Conservation (phyloP, 352 stramenopile species). For the Globisporangium cystogenes region DNA sequence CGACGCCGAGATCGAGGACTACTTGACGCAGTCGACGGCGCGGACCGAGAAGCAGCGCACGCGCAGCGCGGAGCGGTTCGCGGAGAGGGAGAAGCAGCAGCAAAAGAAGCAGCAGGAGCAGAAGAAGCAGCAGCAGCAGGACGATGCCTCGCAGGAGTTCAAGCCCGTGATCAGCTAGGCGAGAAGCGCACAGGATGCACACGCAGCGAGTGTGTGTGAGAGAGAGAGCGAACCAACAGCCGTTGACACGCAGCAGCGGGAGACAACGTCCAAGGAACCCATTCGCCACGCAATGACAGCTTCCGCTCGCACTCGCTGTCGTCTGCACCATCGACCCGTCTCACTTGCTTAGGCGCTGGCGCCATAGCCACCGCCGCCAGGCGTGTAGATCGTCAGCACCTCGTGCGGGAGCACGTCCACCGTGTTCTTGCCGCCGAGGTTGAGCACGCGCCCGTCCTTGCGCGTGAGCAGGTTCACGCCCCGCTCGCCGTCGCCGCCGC, state of each 20-base stretch:
- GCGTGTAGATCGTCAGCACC: conserved; percentile 94
- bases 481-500: conserved; percentile 84
- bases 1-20: conserved; percentile 59
- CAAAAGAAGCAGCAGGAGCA: neutral
- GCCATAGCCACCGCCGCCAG: conserved; percentile 95
- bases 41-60: conserved; percentile 15
- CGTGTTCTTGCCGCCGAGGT: conserved; percentile 93
- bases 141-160: conserved; percentile 3
- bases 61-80: conserved; percentile 8
- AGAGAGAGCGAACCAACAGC: no score
- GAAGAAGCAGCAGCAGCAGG: neutral
- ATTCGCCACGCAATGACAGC: no score
- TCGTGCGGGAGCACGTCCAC: conserved; percentile 91
- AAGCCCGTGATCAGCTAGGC: conserved; percentile 9
- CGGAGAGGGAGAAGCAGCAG: conserved; percentile 1
- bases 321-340: neutral
- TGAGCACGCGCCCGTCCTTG: conserved; percentile 57
- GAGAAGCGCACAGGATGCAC: neutral
- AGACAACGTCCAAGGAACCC: no score
- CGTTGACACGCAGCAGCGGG: no score
- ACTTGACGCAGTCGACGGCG: conserved; percentile 25
- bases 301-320: neutral
- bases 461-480: conserved; percentile 93
- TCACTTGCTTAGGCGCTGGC: neutral
- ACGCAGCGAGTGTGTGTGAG: no score